Conservation (phyloP, 139 green algal species). For the Chlamydomonas sp. region DNA sequence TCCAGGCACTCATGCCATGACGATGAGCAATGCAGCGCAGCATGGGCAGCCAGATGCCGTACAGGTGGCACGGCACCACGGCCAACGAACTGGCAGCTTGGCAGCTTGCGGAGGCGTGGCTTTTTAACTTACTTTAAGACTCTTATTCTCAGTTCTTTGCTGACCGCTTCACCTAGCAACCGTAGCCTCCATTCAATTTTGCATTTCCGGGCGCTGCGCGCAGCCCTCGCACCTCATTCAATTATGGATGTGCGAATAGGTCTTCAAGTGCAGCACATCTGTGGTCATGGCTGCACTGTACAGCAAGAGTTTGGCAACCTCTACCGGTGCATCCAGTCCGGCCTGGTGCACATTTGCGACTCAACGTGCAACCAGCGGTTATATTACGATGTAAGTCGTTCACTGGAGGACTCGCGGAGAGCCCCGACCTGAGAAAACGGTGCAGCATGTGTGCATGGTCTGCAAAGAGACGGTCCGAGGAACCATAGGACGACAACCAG, state of each 20-base stretch:
- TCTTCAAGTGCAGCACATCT: conserved; percentile 7
- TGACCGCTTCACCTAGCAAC: no score
- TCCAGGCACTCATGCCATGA: no score
- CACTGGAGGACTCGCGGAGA: no score
- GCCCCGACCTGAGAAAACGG: no score
- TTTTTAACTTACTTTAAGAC: no score
- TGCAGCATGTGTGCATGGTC: neutral
- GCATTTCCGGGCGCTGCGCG: neutral
- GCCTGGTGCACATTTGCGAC: conserved; percentile 45
- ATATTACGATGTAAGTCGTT: conserved; percentile 20
- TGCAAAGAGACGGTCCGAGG: neutral
- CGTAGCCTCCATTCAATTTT: neutral
- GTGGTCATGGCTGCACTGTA: conserved; percentile 22
- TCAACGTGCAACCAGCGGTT: conserved; percentile 37
- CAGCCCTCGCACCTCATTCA: neutral
- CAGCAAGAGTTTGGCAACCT: conserved; percentile 42
- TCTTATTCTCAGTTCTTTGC: no score
- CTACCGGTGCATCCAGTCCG: conserved; percentile 24
- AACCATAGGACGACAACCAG: no score
- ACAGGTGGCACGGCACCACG: no score
- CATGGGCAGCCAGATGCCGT: no score
- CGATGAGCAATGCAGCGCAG: no score
- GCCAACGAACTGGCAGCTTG: no score
- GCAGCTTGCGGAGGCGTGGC: no score
- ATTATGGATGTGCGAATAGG: neutral